Base-by-base conservation (phyloP, 148 eudicot species). In the Polygonum aviculare region DNA sequence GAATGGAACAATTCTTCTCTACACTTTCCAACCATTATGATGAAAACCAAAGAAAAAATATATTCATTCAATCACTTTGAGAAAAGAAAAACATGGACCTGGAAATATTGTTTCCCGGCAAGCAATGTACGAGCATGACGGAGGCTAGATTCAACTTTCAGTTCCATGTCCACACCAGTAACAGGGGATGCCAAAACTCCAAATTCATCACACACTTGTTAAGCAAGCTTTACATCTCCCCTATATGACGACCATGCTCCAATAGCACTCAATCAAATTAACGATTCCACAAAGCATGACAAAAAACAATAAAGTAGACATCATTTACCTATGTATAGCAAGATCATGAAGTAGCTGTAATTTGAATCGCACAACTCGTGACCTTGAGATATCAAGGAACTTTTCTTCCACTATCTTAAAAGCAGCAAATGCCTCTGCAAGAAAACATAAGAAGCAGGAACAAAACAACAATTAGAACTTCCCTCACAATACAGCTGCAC, bases 41-140 rank as follows among this genome's bases (percentile, higher is more conserved):
- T 67, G 44, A 38, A 38, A 38, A 67, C n/a, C 36, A 67, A 67
- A 16, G 44, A 19, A 35, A 1, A 15, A 36, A 67, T 7, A 67
- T 38, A 67, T 57, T 57, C 12, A 35, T 1, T 14, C 36, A 6
- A 16, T 67, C 72, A 67, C 71, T 36, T 67, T 16, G 2, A 16
- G 36, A 38, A 15, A 35, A 67, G 21, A 36, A 18, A 38, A 67
- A 15, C 11, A 38, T 16, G 44, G 62, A 95, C 97, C 97, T 96
- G 93, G 82, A 89, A 86, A 83, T 84, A 96, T 77, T 96, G 99
- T 44, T 93, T 89, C 73, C 97, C 98, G 40, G 97, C 94, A 77
- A 96, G 94, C 83, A 96, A 85, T 77, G 97, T 93, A 44, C 98
- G 93, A 79, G 98, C 97, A 85, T 78, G 90, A 73, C 99, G 94